Evolutionary conservation across 108 stramenopile species (phyloP).

Genomic region (Cyclotella atomus): DNA sequence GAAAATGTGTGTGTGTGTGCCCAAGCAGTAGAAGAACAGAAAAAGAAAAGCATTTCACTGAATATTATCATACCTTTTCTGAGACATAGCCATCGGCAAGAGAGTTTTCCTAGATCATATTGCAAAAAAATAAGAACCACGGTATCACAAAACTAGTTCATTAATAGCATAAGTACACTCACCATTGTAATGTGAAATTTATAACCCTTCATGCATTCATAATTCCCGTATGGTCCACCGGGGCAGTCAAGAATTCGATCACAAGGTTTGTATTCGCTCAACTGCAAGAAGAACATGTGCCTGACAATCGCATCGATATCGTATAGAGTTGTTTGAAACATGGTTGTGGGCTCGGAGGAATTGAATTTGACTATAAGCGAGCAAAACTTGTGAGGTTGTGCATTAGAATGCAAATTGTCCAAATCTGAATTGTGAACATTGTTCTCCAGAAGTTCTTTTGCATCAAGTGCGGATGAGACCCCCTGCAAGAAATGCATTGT

Average conservation of each 20-base stretch:
- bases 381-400: conserved; percentile 11
- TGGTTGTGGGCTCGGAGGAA: background rate
- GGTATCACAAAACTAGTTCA: too few species aligned
- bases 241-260: background rate
- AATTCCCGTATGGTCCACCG: background rate
- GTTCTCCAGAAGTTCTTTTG: background rate
- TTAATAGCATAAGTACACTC: too few species aligned
- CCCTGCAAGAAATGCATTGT: conserved; percentile 18
- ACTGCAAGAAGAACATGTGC: conserved; percentile 27
- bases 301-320: conserved; percentile 15
- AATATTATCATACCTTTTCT: too few species aligned
- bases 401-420: background rate
- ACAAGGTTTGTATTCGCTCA: conserved; percentile 18
- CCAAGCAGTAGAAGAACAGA: too few species aligned
- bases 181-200: conserved; percentile 25
- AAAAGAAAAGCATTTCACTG: too few species aligned
- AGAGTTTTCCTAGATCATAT: conserved; percentile 17
- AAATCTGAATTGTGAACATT: background rate
- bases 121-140: too few species aligned
- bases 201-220: conserved; percentile 11
- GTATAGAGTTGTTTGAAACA: conserved; percentile 1
- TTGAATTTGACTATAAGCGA: conserved; percentile 6
- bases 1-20: too few species aligned
- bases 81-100: conserved; percentile 20
- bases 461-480: background rate